Percentiles rank a stretch among this genome's conserved stretches.
phyloP scores from a whole-genome alignment of 352 stramenopile species.

The Pythium vanterpoolii region DNA sequence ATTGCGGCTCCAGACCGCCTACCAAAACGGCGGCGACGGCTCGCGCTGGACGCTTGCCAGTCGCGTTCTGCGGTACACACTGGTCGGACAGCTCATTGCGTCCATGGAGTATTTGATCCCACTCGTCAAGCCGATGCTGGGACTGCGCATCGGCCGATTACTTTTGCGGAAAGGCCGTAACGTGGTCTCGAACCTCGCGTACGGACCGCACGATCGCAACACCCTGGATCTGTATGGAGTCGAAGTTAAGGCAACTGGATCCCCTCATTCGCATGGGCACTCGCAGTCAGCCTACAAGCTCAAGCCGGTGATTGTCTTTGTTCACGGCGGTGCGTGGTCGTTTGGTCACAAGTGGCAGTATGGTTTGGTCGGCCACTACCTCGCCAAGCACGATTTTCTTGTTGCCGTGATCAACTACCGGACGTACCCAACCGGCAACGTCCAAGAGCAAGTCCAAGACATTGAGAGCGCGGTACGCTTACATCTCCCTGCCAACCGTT shows the following conservation, averaged over 20 bases:
- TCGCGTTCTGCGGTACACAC: slow-evolving; percentile 40
- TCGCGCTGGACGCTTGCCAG: slow-evolving; percentile 1
- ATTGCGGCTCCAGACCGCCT: slow-evolving; percentile 20
- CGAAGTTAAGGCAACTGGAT: no score
- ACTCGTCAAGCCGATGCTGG: slow-evolving; percentile 49
- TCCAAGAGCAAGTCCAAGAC: slow-evolving; percentile 89
- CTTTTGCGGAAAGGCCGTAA: slow-evolving; percentile 37
- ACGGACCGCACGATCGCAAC: slow-evolving; percentile 51
- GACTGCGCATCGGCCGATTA: slow-evolving; percentile 36
- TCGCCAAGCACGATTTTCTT: slow-evolving; percentile 56
- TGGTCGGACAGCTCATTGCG: slow-evolving; percentile 45
- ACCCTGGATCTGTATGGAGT: slow-evolving; percentile 62
- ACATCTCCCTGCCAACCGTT: not conserved
- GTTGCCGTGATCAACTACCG: slow-evolving; percentile 89
- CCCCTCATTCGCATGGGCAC: not conserved
- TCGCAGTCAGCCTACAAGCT: no score
- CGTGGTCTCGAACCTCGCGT: slow-evolving; percentile 30
- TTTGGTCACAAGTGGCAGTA: slow-evolving; percentile 83
- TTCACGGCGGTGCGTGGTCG: slow-evolving; percentile 88
- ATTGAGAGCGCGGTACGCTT: slow-evolving; percentile 61
- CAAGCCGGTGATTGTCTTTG: slow-evolving; percentile 87
- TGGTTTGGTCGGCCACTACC: slow-evolving; percentile 54
- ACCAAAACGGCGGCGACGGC: not conserved
- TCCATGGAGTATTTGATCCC: slow-evolving; percentile 52
- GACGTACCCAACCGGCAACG: slow-evolving; percentile 82